Base-by-base conservation (phyloP, 2,329 filamentous ascomycete species). In the Pleoardoris graminearum region DNA sequence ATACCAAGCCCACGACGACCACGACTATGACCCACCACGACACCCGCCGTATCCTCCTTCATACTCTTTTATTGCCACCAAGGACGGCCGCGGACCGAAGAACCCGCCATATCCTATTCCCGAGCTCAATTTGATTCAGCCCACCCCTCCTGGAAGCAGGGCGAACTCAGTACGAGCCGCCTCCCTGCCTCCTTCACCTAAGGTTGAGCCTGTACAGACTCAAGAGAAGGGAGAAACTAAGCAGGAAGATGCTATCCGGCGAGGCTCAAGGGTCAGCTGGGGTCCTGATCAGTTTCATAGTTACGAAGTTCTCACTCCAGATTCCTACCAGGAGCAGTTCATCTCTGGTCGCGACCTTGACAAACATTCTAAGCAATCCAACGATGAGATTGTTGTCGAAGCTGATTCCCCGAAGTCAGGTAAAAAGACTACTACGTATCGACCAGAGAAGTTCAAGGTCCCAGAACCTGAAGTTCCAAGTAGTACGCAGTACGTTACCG, bases 101-200 rank as follows among this genome's bases (percentile, higher is more conserved):
- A 48, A 43, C 7, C 55, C 60, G 16, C 75, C 75, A 14, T 44
- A 82, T 10, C 68, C 72, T 16, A 77, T 85, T 17, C 82, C 83
- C 5, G 69, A 63, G n/a, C 72, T 86, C 14, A 82, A 80, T 37
- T 70, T 85, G 21, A 82, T 84, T 48, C 77, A 81, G 41, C 80
- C 83, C 2, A 85, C 83, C 6, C 83, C 83, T 16, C 83, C 83
- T 17, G 77, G 75, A 17, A 82, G 80, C 53, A 60, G 70, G 51
- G 75, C 73, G 21, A 72, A 73, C 8, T 70, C 69, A 23, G 67
- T 70, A 16, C 70, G 69, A 27, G 71, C 69, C 30, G 63, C 63
- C 7, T 75, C 72, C 22, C 36, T 66, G 14, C 70, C 67, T 19
- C 61, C 69, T 16, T 75, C 72, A 2, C 74, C 74, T 2, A 60